Base-by-base conservation (phyloP, 805 yeast species). In the Nakazawaea pomicola region DNA sequence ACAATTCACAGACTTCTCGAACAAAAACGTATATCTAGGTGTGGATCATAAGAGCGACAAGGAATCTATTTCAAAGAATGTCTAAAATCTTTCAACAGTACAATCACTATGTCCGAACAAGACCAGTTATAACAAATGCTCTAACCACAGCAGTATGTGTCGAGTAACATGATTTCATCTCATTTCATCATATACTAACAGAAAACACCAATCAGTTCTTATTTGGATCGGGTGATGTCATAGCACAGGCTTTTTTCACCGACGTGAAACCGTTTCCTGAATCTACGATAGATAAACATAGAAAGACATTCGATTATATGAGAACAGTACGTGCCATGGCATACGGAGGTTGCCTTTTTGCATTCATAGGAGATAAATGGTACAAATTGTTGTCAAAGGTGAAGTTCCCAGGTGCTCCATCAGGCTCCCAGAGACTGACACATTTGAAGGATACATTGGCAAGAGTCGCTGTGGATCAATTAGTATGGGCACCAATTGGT, bases 361-460 rank as follows among this genome's bases (percentile, higher is more conserved):
- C 91, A 0, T 88, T 91, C 23, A 64, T 88, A 33, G 95, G 83
- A 9, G 76, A 74, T 40, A 73, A 63, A 43, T 85, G 95, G 86
- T 86, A 81, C 59, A 70, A 68, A 41, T 49, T 74, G 7, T 54
- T 88, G 14, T 59, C 67, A 25, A 59, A 54, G 17, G 56, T 79
- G 3, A 55, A 60, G 24, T 57, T 70, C 37, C 76, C 76, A 2
- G 45, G 30, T 12, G 15, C 11, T 8, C 30, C 47, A 3, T 33
- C 43, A 1, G n/a, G n/a, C n/a, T n/a, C n/a, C n/a, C n/a, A n/a
- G n/a, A n/a, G n/a, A n/a, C n/a, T n/a, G n/a, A n/a, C n/a, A n/a
- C n/a, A n/a, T n/a, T 21, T 50, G 4, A 40, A 50, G 18, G 68
- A 75, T 45, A 67, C 76, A 0, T 16, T 64, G 1, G 54, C 64